These are phyloP conservation scores for Eucalyptus polyanthemos DNA, from an alignment of 345 rosid genomes.

Conservation along the genomic window DNA sequence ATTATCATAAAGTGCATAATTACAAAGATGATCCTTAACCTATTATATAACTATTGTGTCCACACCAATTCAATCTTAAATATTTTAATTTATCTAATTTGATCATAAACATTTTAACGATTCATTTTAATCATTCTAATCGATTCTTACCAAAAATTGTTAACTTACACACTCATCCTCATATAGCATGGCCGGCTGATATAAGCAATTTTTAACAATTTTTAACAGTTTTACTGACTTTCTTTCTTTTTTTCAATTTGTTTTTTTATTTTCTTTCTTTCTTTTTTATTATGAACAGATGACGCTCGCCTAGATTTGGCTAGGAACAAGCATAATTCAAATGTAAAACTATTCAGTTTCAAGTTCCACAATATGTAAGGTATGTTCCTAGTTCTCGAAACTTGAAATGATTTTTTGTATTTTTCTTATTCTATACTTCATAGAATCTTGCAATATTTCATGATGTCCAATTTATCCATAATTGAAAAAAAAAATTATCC, in stretches of 20 bases:
- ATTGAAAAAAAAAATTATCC: too few relatives aligned
- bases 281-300: not conserved
- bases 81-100: too few relatives aligned
- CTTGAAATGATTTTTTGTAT: too few relatives aligned
- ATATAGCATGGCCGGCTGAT: fast-evolving
- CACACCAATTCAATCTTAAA: fast-evolving
- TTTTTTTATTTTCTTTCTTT: too few relatives aligned
- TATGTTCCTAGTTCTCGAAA: fast-evolving
- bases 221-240: too few relatives aligned
- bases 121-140: fast-evolving
- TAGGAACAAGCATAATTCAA: not conserved
- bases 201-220: too few relatives aligned
- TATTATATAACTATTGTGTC: fast-evolving
- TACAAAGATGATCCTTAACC: not conserved
- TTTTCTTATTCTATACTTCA: too few relatives aligned
- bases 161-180: fast-evolving
- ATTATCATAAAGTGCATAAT: not conserved
- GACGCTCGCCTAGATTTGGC: not conserved
- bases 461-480: too few relatives aligned
- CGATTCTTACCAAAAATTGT: fast-evolving
- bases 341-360: fast-evolving
- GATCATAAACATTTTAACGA: too few relatives aligned
- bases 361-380: not conserved
- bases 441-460: too few relatives aligned
- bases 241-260: too few relatives aligned